phyloP scores from a whole-genome alignment of 805 yeast species.

The Yarrowia deformans region DNA sequence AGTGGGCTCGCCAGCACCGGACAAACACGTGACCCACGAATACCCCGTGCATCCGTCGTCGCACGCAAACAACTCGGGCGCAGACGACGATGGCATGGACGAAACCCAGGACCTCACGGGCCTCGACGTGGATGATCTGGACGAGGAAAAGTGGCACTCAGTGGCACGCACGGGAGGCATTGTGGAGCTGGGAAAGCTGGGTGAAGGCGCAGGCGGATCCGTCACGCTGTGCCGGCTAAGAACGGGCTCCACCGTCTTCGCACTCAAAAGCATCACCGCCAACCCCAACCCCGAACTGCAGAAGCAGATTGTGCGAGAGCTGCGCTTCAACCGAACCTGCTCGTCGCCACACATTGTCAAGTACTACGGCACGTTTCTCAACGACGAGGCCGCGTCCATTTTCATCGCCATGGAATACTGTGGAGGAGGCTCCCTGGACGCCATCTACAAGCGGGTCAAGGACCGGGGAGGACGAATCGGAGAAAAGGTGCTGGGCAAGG shows the following conservation, averaged over 20 bases:
- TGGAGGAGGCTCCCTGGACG: constrained; percentile 91
- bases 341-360: constrained; percentile 84
- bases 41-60: constrained; percentile 30
- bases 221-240: constrained; percentile 78
- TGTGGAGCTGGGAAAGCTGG: constrained; percentile 71
- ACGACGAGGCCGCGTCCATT: constrained; percentile 77
- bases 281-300: constrained; percentile 87
- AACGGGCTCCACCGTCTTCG: constrained; percentile 72
- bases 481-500: constrained; percentile 89
- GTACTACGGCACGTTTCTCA: constrained; percentile 90
- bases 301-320: constrained; percentile 87
- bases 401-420: constrained; percentile 97
- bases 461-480: constrained; percentile 84
- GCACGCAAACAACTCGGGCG: constrained; percentile 3
- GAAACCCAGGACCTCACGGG: constrained; percentile 30
- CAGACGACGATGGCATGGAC: constrained; percentile 26
- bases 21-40: constrained; percentile 31
- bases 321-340: constrained; percentile 86
- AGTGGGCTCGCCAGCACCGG: constrained; percentile 40
- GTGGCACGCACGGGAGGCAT: constrained; percentile 67
- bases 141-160: constrained; percentile 77
- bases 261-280: constrained; percentile 75
- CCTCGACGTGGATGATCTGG: constrained; percentile 55
- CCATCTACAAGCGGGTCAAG: constrained; percentile 81
- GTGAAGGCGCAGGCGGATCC: constrained; percentile 95